Evolutionary conservation across 2,329 filamentous ascomycete species (phyloP).

Genomic region (Tolypocladium paradoxum): DNA sequence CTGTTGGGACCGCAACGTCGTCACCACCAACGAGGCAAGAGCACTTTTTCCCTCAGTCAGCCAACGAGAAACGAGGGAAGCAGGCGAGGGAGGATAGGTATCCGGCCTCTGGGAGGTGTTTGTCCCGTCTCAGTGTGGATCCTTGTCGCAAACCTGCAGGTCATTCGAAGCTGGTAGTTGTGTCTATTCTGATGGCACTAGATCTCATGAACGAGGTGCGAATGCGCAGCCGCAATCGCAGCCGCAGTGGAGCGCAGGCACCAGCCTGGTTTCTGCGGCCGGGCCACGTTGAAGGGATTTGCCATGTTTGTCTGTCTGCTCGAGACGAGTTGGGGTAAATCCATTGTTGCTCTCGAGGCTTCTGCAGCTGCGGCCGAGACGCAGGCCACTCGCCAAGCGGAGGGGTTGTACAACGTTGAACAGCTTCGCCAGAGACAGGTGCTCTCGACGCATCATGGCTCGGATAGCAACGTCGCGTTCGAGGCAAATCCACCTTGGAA

Average conservation of each 20-base stretch:
- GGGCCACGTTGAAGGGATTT: too few relatives aligned
- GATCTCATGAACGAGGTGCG: neutral
- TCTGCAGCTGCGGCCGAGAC: too few relatives aligned
- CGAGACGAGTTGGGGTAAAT: neutral
- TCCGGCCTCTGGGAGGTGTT: neutral
- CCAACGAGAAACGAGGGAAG: neutral
- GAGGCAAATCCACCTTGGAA: too few relatives aligned
- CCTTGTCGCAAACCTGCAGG: neutral
- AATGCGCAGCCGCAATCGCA: neutral
- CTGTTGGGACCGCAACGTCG: neutral
- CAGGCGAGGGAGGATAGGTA: too few relatives aligned
- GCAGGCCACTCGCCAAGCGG: too few relatives aligned
- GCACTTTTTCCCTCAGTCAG: neutral
- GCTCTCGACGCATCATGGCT: neutral
- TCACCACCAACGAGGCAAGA: neutral
- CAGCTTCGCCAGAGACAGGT: neutral
- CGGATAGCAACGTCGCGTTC: neutral
- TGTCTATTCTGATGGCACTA: neutral
- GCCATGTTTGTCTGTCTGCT: neutral
- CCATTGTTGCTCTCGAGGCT: neutral
- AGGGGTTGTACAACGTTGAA: neutral
- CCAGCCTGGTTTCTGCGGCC: neutral
- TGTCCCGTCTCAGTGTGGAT: neutral
- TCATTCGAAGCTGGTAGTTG: neutral
- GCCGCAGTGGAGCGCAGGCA: too few relatives aligned